Evolutionary conservation across 2,329 filamentous ascomycete genomes (phyloP).

Genomic region (Fusarium subtropicale): DNA sequence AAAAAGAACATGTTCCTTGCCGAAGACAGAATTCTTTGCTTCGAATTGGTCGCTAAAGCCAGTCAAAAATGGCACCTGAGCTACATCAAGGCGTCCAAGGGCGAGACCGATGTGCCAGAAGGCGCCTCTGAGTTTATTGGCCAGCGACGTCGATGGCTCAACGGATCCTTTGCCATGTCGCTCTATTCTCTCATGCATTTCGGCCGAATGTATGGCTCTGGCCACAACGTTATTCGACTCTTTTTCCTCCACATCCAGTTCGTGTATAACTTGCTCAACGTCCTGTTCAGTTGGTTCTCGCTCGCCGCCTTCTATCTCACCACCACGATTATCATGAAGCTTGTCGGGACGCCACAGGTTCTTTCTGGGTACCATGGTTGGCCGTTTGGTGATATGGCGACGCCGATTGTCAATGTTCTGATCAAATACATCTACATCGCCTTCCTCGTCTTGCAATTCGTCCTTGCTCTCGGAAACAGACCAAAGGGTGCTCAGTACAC

Average conservation of each 20-base stretch:
- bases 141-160: constrained; percentile 44
- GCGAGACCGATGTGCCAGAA: constrained; percentile 44
- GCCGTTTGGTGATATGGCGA: constrained; percentile 41
- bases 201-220: constrained; percentile 40
- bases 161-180: constrained; percentile 44
- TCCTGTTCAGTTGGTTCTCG: constrained; percentile 43
- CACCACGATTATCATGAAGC: constrained; percentile 43
- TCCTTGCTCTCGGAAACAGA: constrained; percentile 42
- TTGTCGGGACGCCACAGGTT: constrained; percentile 40
- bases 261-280: constrained; percentile 43
- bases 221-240: constrained; percentile 41
- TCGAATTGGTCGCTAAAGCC: constrained; percentile 43
- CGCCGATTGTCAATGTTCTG: constrained; percentile 42
- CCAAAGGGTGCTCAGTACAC: constrained; percentile 44
- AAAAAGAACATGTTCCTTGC: constrained; percentile 47
- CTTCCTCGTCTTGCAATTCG: constrained; percentile 42
- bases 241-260: constrained; percentile 45
- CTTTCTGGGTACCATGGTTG: constrained; percentile 37
- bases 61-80: constrained; percentile 46
- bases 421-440: constrained; percentile 43
- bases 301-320: constrained; percentile 42
- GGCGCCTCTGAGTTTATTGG: constrained; percentile 42
- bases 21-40: constrained; percentile 44
- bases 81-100: constrained; percentile 45
- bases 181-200: constrained; percentile 45